A percentile compares a stretch with the other conserved stretches of the same genome.
Evolutionary conservation across 495 filamentous ascomycete genomes (phyloP).

Genomic region (Parachaetomium inaequale): DNA sequence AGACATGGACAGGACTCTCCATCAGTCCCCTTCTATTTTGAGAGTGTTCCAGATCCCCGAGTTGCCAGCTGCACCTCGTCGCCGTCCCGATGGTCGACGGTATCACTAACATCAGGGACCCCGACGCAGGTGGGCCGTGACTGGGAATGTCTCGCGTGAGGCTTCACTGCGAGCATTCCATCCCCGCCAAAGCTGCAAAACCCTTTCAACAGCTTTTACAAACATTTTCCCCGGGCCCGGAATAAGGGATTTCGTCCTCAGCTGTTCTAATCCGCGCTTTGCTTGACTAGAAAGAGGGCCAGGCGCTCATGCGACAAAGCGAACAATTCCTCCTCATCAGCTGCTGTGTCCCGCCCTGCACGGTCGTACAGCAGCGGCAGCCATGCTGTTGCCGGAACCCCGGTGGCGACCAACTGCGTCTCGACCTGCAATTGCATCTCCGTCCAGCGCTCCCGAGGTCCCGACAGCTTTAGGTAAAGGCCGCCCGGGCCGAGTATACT

Average conservation of each 20-base stretch:
- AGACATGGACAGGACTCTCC: neutral
- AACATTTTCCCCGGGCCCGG: neutral
- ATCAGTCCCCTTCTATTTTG: neutral
- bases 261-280: neutral
- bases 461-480: no score
- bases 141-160: constrained; percentile 2
- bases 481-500: neutral
- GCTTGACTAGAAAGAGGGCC: neutral
- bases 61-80: neutral
- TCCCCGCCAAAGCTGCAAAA: no score
- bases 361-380: neutral
- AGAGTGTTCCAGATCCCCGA: neutral
- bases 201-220: neutral
- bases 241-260: neutral
- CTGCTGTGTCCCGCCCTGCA: neutral
- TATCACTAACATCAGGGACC: constrained; percentile 8
- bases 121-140: neutral
- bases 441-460: neutral
- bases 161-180: neutral
- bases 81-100: neutral
- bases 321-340: neutral
- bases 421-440: neutral
- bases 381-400: neutral
- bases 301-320: neutral
- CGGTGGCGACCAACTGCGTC: neutral